phyloP scores from a whole-genome alignment of 192 early-diverging fungal genomes.

The Backusella liffmaniae region DNA sequence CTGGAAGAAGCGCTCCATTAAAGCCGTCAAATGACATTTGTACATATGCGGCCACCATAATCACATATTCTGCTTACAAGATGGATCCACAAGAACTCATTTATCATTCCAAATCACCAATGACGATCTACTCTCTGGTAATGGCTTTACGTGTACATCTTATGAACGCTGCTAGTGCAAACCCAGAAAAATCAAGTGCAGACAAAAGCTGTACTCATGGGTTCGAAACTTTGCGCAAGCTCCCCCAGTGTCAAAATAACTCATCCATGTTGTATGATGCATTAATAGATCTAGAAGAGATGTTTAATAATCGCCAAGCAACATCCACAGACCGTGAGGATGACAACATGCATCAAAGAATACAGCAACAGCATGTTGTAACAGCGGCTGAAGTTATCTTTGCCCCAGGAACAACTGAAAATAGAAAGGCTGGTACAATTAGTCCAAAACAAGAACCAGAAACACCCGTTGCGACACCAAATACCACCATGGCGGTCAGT shows the following conservation, averaged over 20 bases:
- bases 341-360: background rate
- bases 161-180: slow-evolving; percentile 9
- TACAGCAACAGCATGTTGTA: background rate
- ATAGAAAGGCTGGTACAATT: background rate
- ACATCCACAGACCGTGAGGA: background rate
- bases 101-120: slow-evolving; percentile 43
- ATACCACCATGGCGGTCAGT: background rate
- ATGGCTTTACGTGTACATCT: slow-evolving; percentile 46
- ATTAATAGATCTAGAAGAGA: background rate
- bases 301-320: background rate
- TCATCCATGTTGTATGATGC: slow-evolving; percentile 4
- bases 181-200: background rate
- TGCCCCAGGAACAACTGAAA: background rate
- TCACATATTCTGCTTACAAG: slow-evolving; percentile 30
- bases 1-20: slow-evolving; percentile 24
- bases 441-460: slow-evolving; percentile 5
- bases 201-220: background rate
- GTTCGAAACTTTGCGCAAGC: background rate
- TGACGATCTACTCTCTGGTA: slow-evolving; percentile 45
- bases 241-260: background rate
- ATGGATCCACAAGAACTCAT: slow-evolving; percentile 38
- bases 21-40: slow-evolving; percentile 42
- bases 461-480: background rate
- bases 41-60: slow-evolving; percentile 45
- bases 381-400: background rate